Percentiles rank a stretch among this genome's conserved stretches.
These are phyloP conservation scores for Beverwykella pulmonaria DNA, from an alignment of 495 filamentous ascomycete species.

Conservation along the genomic window DNA sequence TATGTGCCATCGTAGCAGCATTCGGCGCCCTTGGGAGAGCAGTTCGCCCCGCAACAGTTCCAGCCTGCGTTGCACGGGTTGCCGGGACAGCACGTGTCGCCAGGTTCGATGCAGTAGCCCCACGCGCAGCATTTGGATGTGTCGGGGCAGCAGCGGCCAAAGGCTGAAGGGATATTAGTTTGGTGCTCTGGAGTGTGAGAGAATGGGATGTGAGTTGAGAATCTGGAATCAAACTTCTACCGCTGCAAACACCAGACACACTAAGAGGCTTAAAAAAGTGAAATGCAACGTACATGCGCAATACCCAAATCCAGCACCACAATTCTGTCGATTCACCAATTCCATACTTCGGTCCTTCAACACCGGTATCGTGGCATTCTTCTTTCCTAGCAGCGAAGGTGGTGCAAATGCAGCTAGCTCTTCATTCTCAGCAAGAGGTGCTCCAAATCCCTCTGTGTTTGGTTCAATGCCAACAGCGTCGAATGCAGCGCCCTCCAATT, in stretches of 20 bases:
- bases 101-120: constrained; percentile 35
- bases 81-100: constrained; percentile 35
- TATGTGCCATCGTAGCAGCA: constrained; percentile 39
- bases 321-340: constrained; percentile 34
- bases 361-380: constrained; percentile 21
- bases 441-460: background rate
- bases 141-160: constrained; percentile 39
- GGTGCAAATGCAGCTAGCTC: constrained; percentile 39
- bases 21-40: constrained; percentile 35
- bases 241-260: no score
- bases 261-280: background rate
- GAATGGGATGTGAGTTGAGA: no score
- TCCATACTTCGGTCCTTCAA: constrained; percentile 16
- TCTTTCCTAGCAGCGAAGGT: constrained; percentile 1
- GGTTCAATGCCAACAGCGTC: background rate
- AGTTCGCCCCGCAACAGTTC: constrained; percentile 39
- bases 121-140: constrained; percentile 36
- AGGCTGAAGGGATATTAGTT: constrained; percentile 18
- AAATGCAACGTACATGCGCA: constrained; percentile 35
- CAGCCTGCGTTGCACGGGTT: constrained; percentile 35
- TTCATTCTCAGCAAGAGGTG: constrained; percentile 29
- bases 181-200: no score
- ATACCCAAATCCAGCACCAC: constrained; percentile 38
- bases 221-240: no score
- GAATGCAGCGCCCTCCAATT: background rate